phyloP scores from a whole-genome alignment of 2,329 filamentous ascomycete species.

The Reticulascus tulasneorum region DNA sequence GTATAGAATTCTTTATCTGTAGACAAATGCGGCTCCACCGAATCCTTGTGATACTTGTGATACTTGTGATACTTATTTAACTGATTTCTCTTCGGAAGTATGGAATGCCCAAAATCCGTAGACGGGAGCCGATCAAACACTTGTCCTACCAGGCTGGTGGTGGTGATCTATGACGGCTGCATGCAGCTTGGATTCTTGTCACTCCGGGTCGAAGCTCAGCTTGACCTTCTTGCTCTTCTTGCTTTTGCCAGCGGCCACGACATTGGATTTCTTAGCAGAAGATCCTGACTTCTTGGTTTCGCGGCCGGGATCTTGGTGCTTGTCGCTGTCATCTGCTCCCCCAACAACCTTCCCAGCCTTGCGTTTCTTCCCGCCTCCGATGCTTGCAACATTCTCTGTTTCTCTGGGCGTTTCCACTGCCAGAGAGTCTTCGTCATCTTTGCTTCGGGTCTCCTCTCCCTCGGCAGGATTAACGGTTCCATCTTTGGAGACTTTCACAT shows the following conservation, averaged over 20 bases:
- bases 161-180: no score
- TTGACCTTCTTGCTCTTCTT: slow-evolving; percentile 63
- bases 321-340: slow-evolving; percentile 21
- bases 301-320: not conserved
- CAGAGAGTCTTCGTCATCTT: slow-evolving; percentile 17
- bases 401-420: slow-evolving; percentile 22
- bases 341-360: slow-evolving; percentile 51
- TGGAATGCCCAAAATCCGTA: no score
- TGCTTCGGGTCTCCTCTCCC: slow-evolving; percentile 21
- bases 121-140: no score
- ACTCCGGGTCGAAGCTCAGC: slow-evolving; percentile 49
- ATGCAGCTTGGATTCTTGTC: no score
- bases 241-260: slow-evolving; percentile 5
- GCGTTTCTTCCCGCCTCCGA: slow-evolving; percentile 49
- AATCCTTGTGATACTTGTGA: no score
- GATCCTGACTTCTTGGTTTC: not conserved
- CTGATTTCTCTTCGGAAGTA: no score
- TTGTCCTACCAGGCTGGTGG: no score
- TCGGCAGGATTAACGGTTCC: slow-evolving; percentile 40
- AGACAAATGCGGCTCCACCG: no score
- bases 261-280: no score
- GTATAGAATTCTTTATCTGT: slow-evolving; percentile 20
- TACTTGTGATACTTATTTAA: no score
- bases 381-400: slow-evolving; percentile 31
- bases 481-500: slow-evolving; percentile 41